phyloP scores from a whole-genome alignment of 2,329 filamentous ascomycete genomes.

The Penicillium capsulatum region DNA sequence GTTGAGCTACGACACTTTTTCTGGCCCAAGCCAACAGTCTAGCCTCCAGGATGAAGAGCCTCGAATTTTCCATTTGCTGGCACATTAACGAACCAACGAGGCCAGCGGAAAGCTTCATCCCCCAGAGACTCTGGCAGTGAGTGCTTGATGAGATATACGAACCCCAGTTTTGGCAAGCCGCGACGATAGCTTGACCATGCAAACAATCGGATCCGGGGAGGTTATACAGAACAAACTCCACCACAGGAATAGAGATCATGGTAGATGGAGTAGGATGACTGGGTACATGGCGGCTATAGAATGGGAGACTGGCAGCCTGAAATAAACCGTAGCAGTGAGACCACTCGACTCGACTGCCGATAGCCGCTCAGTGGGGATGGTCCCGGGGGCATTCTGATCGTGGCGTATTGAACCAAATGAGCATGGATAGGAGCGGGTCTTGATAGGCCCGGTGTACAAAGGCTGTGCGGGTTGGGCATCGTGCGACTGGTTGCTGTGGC shows the following conservation, averaged over 20 bases:
- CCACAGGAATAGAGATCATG: slow-evolving; percentile 40
- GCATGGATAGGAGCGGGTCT: too few relatives aligned
- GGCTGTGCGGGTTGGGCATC: slow-evolving; percentile 15
- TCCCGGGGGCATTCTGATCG: too few relatives aligned
- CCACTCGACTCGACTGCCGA: too few relatives aligned
- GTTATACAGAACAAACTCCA: slow-evolving; percentile 38
- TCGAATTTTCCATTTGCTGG: slow-evolving; percentile 45
- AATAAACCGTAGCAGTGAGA: too few relatives aligned
- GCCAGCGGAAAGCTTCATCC: too few relatives aligned
- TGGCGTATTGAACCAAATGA: neutral
- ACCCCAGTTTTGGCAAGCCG: slow-evolving; percentile 46
- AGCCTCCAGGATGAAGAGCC: slow-evolving; percentile 49
- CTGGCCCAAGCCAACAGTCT: slow-evolving; percentile 50
- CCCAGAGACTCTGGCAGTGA: too few relatives aligned
- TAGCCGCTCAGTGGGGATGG: too few relatives aligned
- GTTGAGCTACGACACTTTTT: too few relatives aligned
- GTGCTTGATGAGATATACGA: slow-evolving; percentile 49
- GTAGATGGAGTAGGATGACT: slow-evolving; percentile 2
- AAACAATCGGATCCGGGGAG: slow-evolving; percentile 23
- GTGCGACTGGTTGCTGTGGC: slow-evolving; percentile 32
- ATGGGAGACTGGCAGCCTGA: too few relatives aligned
- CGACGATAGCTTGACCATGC: slow-evolving; percentile 40
- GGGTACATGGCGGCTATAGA: neutral
- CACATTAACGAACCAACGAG: too few relatives aligned
- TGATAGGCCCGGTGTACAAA: too few relatives aligned